A percentile compares a stretch with the other conserved stretches of the same genome.
Evolutionary conservation across 371 early-diverging fungal genomes (phyloP).

Genomic region (Dentiscutata heterogama): DNA sequence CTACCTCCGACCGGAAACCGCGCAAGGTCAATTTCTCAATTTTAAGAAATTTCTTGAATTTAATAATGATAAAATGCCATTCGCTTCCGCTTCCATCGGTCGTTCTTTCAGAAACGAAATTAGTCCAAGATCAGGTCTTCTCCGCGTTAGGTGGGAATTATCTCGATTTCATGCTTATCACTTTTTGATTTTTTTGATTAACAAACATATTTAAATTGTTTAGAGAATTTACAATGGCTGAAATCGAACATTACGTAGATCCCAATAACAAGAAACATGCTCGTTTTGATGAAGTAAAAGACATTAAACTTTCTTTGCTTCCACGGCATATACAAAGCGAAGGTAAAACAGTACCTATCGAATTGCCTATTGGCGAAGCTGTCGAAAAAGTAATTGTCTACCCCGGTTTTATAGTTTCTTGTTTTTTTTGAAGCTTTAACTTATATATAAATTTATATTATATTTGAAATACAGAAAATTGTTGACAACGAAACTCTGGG

Average conservation of each 20-base stretch:
- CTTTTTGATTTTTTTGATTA: background rate
- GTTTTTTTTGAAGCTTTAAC: background rate
- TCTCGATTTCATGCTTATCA: background rate
- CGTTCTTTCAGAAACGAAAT: slow-evolving; percentile 99
- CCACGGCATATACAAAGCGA: slow-evolving; percentile 81
- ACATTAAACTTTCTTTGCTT: slow-evolving; percentile 82
- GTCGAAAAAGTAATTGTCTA: slow-evolving; percentile 68
- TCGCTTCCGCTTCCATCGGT: slow-evolving; percentile 99
- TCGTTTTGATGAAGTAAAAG: slow-evolving; percentile 88
- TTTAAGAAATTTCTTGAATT: slow-evolving; percentile 98
- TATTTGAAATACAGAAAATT: slow-evolving; percentile 63
- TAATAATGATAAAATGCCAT: slow-evolving; percentile 99
- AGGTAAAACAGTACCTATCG: slow-evolving; percentile 75
- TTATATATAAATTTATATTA: background rate
- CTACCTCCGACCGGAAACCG: slow-evolving; percentile 99
- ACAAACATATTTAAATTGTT: background rate
- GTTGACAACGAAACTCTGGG: slow-evolving; percentile 98
- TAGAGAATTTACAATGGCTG: slow-evolving; percentile 99
- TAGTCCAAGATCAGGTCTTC: slow-evolving; percentile 96
- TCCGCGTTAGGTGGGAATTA: slow-evolving; percentile 90
- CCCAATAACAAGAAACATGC: slow-evolving; percentile 95
- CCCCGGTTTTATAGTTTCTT: background rate
- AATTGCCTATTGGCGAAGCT: slow-evolving; percentile 95
- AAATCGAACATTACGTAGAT: slow-evolving; percentile 99
- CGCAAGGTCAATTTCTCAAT: slow-evolving; percentile 99